Evolutionary conservation across 306 rosid genomes (phyloP).

Genomic region (Datisca glomerata): DNA sequence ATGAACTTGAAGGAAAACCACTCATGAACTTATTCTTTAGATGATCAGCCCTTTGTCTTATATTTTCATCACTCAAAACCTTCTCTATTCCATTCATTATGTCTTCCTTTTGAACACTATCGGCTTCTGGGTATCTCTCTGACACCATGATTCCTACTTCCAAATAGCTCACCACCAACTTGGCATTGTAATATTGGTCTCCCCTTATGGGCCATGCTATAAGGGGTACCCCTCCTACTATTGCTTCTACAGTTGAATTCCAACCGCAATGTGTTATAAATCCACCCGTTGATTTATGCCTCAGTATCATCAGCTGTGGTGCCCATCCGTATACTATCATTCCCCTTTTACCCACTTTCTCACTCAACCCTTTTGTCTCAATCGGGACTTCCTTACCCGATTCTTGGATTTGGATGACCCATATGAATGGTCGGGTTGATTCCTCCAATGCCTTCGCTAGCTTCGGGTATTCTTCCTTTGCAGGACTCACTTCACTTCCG

Average conservation of each 20-base stretch:
- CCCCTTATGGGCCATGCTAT: constrained; percentile 19
- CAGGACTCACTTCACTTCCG: constrained; percentile 45
- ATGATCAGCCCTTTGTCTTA: not conserved
- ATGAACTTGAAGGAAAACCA: constrained; percentile 16
- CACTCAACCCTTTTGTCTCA: constrained; percentile 21
- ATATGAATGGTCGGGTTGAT: constrained; percentile 25
- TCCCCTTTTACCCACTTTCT: constrained; percentile 30
- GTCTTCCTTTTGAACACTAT: constrained; percentile 10
- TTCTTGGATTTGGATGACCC: constrained; percentile 43
- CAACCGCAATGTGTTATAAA: constrained; percentile 63
- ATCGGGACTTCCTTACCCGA: constrained; percentile 35
- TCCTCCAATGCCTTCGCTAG: constrained; percentile 33
- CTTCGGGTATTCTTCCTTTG: constrained; percentile 18
- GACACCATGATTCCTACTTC: constrained; percentile 7
- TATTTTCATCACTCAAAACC: constrained; percentile 11
- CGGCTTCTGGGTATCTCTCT: not conserved
- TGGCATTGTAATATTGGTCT: constrained; percentile 19
- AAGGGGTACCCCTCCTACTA: constrained; percentile 32
- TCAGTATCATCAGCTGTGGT: constrained; percentile 60
- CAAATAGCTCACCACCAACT: constrained; percentile 6
- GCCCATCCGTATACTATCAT: constrained; percentile 71
- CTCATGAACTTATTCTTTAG: not conserved
- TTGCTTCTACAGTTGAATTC: constrained; percentile 57
- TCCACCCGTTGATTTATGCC: constrained; percentile 61
- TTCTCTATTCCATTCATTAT: constrained; percentile 10